Base-by-base conservation (phyloP, 345 rosid genomes). In the Populus pruinosa region DNA sequence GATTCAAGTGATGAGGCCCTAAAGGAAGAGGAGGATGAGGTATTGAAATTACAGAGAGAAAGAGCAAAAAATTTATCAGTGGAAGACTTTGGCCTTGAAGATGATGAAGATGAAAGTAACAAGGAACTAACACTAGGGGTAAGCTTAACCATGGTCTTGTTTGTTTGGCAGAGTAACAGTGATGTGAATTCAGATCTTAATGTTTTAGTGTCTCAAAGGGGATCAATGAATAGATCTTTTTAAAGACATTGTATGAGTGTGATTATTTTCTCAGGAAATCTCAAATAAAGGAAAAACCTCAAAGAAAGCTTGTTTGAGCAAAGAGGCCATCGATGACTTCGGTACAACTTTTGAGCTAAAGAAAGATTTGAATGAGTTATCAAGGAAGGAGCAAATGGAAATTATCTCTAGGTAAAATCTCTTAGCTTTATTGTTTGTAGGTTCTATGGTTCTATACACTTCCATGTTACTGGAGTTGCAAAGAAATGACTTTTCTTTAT, bases 301-400 rank as follows among this genome's bases (percentile, higher is more conserved):
- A 56, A 33, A 69, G 50, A 84, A 85, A 77, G 49, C 83, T 71
- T 5, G 23, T 23, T 36, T 71, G 20, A 76, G 62, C 50, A 79
- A 80, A 79, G 90, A 83, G 65, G 56, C 75, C 16, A 76, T 75
- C 27, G 87, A 78, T 78, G 84, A 77, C 25, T 20, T 64, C 27
- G 87, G 35, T 50, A 76, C 84, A 73, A 67, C 82, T 74, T 83
- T 85, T 77, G 90, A 86, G 88, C 85, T 90, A 50, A 85, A 86
- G 85, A 94, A 89, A 80, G 97, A 93, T 87, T 74, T 90, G 53
- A 86, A 86, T 88, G 87, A 92, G 74, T 85, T 95, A 84, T 88
- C 99, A 13, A 89, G 75, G 83, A 89, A 95, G 82, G 98, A 93
- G 84, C 94, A 93, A 83, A 93, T 93, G 94, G 91, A 95, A 73